Conservation (phyloP, 345 rosid genomes). For the Sapria himalayana region DNA sequence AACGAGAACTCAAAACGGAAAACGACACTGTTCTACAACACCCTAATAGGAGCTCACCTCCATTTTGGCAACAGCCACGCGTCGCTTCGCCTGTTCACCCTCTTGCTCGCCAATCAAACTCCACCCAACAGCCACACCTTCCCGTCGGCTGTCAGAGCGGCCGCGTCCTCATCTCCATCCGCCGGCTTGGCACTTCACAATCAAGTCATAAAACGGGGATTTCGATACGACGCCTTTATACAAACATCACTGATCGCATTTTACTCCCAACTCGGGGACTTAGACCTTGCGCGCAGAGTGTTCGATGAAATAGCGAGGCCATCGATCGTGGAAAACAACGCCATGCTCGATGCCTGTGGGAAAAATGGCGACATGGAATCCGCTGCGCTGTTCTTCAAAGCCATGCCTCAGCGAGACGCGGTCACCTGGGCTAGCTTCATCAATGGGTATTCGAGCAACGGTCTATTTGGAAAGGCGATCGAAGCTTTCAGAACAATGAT, state of each 20-base stretch:
- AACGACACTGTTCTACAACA: slow-evolving; percentile 27
- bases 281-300: slow-evolving; percentile 20
- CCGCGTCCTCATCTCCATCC: slow-evolving; percentile 10
- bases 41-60: slow-evolving; percentile 41
- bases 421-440: slow-evolving; percentile 60
- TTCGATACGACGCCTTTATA: slow-evolving; percentile 26
- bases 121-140: slow-evolving; percentile 39
- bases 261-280: slow-evolving; percentile 18
- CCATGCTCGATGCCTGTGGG: slow-evolving; percentile 40
- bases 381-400: slow-evolving; percentile 24
- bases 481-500: slow-evolving; percentile 27
- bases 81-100: slow-evolving; percentile 27
- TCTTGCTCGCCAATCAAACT: slow-evolving; percentile 28
- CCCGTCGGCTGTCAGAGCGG: slow-evolving; percentile 45
- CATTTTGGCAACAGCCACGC: slow-evolving; percentile 14
- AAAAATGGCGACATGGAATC: slow-evolving; percentile 33
- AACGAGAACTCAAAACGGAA: slow-evolving; percentile 14
- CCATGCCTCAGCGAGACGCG: slow-evolving; percentile 33
- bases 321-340: slow-evolving; percentile 29
- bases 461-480: slow-evolving; percentile 22
- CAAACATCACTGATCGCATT: slow-evolving; percentile 28
- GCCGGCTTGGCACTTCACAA: slow-evolving; percentile 30
- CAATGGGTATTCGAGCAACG: slow-evolving; percentile 31
- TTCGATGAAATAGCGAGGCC: slow-evolving; percentile 33
- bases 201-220: slow-evolving; percentile 32